Percentiles rank a stretch among this genome's conserved stretches.
Conservation (phyloP, 2,329 filamentous ascomycete species). For the Tetracladium maxilliforme region DNA sequence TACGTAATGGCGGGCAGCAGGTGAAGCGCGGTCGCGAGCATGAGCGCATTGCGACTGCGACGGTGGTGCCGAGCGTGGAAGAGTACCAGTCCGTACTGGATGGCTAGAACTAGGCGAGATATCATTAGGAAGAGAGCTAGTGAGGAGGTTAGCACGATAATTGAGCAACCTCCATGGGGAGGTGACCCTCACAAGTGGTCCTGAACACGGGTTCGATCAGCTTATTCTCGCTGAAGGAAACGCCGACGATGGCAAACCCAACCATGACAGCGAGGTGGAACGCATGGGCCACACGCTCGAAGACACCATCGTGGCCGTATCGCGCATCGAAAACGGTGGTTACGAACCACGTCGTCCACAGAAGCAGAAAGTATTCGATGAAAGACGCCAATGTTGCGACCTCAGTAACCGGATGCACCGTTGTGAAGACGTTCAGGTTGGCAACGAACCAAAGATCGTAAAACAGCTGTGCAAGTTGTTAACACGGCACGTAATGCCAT, state of each 20-base stretch:
- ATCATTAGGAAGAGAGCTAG: slow-evolving; percentile 21
- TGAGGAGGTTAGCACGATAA: slow-evolving; percentile 4
- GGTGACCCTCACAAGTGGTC: too few relatives aligned
- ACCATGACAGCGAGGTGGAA: slow-evolving; percentile 39
- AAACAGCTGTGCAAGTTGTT: too few relatives aligned
- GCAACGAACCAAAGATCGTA: slow-evolving; percentile 47
- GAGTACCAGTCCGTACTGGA: slow-evolving; percentile 21
- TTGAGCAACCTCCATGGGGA: too few relatives aligned
- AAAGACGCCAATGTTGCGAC: slow-evolving; percentile 20
- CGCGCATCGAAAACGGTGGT: slow-evolving; percentile 42
- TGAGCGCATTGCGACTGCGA: slow-evolving; percentile 10
- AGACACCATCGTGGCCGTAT: slow-evolving; percentile 37
- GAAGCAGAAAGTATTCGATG: slow-evolving; percentile 35
- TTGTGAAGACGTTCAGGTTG: slow-evolving; percentile 41
- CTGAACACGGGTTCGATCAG: too few relatives aligned
- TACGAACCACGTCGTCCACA: slow-evolving; percentile 47
- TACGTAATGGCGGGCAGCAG: slow-evolving; percentile 15
- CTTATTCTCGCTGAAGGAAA: slow-evolving; percentile 23
- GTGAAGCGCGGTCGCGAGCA: slow-evolving; percentile 15
- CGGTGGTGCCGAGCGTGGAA: slow-evolving; percentile 15
- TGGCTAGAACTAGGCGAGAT: slow-evolving; percentile 16
- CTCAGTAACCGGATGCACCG: slow-evolving; percentile 37
- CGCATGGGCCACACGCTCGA: slow-evolving; percentile 36
- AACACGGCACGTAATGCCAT: too few relatives aligned
- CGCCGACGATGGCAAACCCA: slow-evolving; percentile 35